phyloP scores from a whole-genome alignment of 345 rosid genomes.

The Cardamine occulta region DNA sequence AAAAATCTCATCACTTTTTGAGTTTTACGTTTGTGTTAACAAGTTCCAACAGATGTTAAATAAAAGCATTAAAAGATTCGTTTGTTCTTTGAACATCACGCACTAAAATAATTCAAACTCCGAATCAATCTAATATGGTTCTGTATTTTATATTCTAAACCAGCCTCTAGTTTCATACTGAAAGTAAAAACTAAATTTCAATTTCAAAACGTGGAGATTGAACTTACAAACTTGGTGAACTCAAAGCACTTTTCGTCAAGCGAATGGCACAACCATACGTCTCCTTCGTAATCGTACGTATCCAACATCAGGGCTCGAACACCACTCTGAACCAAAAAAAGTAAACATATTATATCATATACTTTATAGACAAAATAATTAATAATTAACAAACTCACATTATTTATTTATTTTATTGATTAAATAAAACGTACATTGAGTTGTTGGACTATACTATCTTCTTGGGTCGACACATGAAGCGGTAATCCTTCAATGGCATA shows the following conservation, averaged over 20 bases:
- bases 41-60: no score
- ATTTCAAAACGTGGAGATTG: background rate
- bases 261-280: constrained; percentile 72
- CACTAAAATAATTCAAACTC: no score
- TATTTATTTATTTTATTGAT: background rate
- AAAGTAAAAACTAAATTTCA: background rate
- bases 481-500: constrained; percentile 52
- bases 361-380: background rate
- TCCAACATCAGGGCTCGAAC: constrained; percentile 71
- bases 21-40: no score
- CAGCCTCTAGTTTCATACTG: background rate
- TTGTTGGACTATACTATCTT: constrained; percentile 64
- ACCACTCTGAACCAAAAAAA: constrained; percentile 51
- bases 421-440: constrained; percentile 50
- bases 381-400: background rate
- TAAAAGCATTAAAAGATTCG: no score
- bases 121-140: background rate
- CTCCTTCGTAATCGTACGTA: constrained; percentile 60
- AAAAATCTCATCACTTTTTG: no score
- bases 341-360: background rate
- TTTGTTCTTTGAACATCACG: no score
- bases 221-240: constrained; percentile 59
- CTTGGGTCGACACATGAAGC: constrained; percentile 65
- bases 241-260: constrained; percentile 50
- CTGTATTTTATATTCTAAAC: background rate